Conservation (phyloP, 148 eudicot genomes). For the Heliamphora exappendiculata region DNA sequence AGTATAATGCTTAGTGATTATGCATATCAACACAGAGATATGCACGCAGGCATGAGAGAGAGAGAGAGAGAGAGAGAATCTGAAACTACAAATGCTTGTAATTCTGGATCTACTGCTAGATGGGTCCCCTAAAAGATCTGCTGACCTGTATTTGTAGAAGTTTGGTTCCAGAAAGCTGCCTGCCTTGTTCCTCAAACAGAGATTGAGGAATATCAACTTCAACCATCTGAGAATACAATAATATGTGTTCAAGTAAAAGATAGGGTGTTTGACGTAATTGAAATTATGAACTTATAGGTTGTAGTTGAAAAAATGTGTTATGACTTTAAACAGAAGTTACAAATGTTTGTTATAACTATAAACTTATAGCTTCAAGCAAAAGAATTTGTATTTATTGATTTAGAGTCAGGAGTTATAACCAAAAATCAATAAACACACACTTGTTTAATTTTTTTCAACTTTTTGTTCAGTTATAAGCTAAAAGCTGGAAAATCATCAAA, state of each 20-base stretch:
- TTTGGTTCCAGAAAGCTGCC: conserved; percentile 84
- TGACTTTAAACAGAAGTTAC: no score
- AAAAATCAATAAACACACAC: no score
- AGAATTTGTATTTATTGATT: no score
- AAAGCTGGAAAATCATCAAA: no score
- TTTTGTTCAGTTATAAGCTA: no score
- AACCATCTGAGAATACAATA: conserved; percentile 52
- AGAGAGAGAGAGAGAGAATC: not conserved
- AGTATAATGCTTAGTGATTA: conserved; percentile 6
- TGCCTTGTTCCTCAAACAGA: conserved; percentile 90
- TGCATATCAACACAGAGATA: not conserved
- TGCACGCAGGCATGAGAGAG: not conserved
- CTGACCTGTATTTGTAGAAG: conserved; percentile 85
- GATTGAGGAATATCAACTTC: conserved; percentile 84
- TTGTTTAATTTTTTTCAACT: no score
- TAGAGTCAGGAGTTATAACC: no score
- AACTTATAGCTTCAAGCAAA: no score
- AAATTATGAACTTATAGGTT: no score
- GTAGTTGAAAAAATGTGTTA: no score
- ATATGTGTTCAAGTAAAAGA: not conserved
- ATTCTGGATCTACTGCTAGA: not conserved
- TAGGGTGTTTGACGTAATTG: no score
- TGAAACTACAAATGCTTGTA: not conserved
- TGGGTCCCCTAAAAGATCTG: not conserved
- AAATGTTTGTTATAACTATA: no score